Conservation (phyloP, 1,139 yeast genomes). For the Candida pseudoviswanathii region DNA sequence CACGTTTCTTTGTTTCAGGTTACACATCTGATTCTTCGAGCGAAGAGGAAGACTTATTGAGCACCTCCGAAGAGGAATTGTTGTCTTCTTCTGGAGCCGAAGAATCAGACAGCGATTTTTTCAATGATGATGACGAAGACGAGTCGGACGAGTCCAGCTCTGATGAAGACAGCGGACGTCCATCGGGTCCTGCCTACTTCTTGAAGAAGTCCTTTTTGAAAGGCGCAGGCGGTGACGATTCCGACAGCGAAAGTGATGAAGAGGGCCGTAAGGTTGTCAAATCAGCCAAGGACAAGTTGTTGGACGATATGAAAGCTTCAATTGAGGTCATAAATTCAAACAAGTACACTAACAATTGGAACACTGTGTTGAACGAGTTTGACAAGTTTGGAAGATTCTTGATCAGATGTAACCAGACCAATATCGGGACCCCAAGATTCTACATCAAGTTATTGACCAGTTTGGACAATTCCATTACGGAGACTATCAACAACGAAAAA, state of each 20-base stretch:
- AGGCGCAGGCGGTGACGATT: constrained; percentile 50
- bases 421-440: constrained; percentile 67
- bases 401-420: constrained; percentile 74
- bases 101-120: constrained; percentile 45
- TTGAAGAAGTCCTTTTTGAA: constrained; percentile 56
- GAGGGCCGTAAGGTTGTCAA: constrained; percentile 84
- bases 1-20: constrained; percentile 74
- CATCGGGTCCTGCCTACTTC: constrained; percentile 59
- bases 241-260: constrained; percentile 59
- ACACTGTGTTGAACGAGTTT: constrained; percentile 70
- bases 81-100: constrained; percentile 45
- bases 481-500: constrained; percentile 58
- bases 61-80: constrained; percentile 71
- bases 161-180: constrained; percentile 43
- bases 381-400: constrained; percentile 73
- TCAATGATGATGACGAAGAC: constrained; percentile 33
- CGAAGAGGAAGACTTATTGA: constrained; percentile 73
- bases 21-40: constrained; percentile 68
- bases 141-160: constrained; percentile 45
- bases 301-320: constrained; percentile 79
- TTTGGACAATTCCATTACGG: constrained; percentile 70
- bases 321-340: constrained; percentile 72
- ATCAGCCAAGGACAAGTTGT: constrained; percentile 87
- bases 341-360: constrained; percentile 79
- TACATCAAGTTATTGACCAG: constrained; percentile 70